Conservation (phyloP, 2,329 filamentous ascomycete genomes). For the Claviceps sp. region DNA sequence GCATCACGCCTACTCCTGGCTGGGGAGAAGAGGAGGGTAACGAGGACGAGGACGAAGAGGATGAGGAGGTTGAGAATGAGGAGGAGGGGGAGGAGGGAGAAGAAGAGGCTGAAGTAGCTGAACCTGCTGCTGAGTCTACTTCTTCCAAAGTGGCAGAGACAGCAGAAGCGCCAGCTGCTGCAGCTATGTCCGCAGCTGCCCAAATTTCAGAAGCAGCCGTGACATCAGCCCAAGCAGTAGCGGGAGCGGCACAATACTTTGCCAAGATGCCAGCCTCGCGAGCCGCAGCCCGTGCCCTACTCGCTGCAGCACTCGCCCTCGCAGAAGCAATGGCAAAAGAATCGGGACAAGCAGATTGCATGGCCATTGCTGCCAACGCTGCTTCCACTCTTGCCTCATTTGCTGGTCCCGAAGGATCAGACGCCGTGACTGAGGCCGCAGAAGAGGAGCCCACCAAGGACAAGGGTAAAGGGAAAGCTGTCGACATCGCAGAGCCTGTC, state of each 20-base stretch:
- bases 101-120: conserved; percentile 24
- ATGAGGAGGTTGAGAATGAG: conserved; percentile 33
- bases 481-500: conserved; percentile 16
- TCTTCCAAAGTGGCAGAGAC: conserved; percentile 25
- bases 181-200: conserved; percentile 9
- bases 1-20: conserved; percentile 69
- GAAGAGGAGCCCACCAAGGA: conserved; percentile 14
- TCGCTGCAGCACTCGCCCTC: no score
- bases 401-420: no score
- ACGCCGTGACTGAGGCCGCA: conserved; percentile 4
- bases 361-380: no score
- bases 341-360: conserved; percentile 14
- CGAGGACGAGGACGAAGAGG: conserved; percentile 27
- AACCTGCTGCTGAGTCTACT: conserved; percentile 33
- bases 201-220: conserved; percentile 24
- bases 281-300: no score
- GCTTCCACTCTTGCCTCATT: no score
- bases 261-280: no score
- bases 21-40: conserved; percentile 61
- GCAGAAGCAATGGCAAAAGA: conserved; percentile 13
- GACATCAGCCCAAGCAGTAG: no score
- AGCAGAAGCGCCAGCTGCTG: conserved; percentile 10
- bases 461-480: conserved; percentile 19
- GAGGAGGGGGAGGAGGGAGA: conserved; percentile 33
- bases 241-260: no score